Evolutionary conservation across 306 rosid species (phyloP), one percentile per base, ranked within the genome.

Genomic region (Acacia crassicarpa): DNA sequence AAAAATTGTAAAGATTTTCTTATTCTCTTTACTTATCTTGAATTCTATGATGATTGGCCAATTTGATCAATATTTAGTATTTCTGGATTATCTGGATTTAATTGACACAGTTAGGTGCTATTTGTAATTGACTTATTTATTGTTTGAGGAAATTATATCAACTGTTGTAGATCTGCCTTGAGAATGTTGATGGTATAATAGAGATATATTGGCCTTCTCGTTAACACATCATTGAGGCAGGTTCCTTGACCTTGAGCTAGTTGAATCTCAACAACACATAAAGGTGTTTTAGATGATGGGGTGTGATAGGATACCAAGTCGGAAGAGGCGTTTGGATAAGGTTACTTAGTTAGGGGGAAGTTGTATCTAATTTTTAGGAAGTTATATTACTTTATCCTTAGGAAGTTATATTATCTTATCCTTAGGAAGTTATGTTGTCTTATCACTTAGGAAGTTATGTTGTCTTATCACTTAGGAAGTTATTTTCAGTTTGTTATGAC

Each of bases 1-100:
- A 49, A 14, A 62, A 62, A 62, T 27, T 14, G 9, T 62, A 27
- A 13, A 46, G 71, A 27, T 40, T 59, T 56, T 76, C 49, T 61
- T 65, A 19, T 58, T 80, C 74, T 14, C 33, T 63, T 46, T 25
- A 6, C n/a, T 41, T 87, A 30, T 69, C 45, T 78, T 83, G 62
- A 67, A 33, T 74, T 67, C 40, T 69, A 59, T 40, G 4, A 49
- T 78, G 67, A 81, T 62, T 80, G 74, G 22, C 30, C 35, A 51
- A 46, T 73, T 65, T 80, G 76, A 30, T 38, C 19, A 46, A 27
- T 17, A 40, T 83, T 45, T 77, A 45, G 38, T 41, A 44, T 81
- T 78, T 73, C 38, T 44, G 46, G 70, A 73, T 78, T 49, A 65
- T 74, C 43, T 23, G 65, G 83, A 49, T 59, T 49, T 45, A 72